Evolutionary conservation across 305 asterid genomes (phyloP).

Genomic region (Andrographis paniculata): DNA sequence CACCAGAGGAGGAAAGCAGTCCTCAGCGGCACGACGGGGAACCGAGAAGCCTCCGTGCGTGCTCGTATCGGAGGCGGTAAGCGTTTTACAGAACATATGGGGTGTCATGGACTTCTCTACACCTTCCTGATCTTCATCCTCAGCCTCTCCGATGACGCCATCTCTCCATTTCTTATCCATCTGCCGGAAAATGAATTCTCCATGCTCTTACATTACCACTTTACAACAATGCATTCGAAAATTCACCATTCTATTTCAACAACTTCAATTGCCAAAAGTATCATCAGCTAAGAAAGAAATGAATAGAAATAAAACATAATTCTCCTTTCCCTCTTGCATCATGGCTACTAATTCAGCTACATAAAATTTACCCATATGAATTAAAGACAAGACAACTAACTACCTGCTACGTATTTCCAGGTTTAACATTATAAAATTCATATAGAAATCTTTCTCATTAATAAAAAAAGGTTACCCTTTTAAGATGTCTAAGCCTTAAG

Average conservation of each 20-base stretch:
- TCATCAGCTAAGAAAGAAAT: too few species aligned
- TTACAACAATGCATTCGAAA: background rate
- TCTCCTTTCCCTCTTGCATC: too few species aligned
- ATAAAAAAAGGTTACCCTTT: constrained; percentile 17
- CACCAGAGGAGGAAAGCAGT: constrained; percentile 99
- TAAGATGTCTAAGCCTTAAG: constrained; percentile 4
- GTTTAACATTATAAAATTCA: too few species aligned
- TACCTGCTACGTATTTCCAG: too few species aligned
- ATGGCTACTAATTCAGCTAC: too few species aligned
- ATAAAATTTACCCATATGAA: too few species aligned
- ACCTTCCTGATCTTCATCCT: constrained; percentile 59
- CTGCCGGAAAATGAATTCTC: constrained; percentile 30
- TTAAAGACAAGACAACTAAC: too few species aligned
- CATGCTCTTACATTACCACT: constrained; percentile 2
- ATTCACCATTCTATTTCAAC: background rate
- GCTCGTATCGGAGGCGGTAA: constrained; percentile 98
- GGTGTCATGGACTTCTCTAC: constrained; percentile 59
- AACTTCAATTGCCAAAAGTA: background rate
- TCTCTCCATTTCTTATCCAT: constrained; percentile 77
- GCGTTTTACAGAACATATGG: constrained; percentile 97
- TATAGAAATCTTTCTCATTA: background rate
- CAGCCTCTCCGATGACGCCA: constrained; percentile 43
- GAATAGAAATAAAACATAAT: too few species aligned
- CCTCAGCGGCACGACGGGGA: constrained; percentile 99
- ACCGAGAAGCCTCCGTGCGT: constrained; percentile 99